Conservation (phyloP, 208 protist species). For the Lotmaria passim region DNA sequence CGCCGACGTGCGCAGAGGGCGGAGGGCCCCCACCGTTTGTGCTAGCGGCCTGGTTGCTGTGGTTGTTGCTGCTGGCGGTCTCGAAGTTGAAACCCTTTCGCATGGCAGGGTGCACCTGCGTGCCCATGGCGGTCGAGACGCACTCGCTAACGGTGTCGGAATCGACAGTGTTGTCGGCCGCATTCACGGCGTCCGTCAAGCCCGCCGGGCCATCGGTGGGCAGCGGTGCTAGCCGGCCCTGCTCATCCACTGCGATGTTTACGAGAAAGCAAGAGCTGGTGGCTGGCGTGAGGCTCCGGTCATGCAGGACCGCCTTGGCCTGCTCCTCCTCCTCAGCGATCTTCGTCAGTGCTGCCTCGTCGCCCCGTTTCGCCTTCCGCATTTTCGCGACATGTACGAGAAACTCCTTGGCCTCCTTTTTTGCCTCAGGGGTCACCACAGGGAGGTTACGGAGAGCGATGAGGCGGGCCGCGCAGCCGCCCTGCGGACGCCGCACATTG, state of each 20-base stretch:
- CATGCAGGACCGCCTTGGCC: slow-evolving; percentile 24
- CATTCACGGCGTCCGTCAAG: slow-evolving; percentile 4
- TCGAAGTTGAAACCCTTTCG: slow-evolving; percentile 26
- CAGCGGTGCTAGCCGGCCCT: slow-evolving; percentile 20
- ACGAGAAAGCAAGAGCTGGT: slow-evolving; percentile 36
- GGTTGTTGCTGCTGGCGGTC: background rate
- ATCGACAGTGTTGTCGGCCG: background rate
- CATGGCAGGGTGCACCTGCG: background rate
- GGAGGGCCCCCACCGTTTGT: background rate
- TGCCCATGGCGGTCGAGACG: background rate
- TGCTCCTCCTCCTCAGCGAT: slow-evolving; percentile 20
- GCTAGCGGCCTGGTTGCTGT: background rate
- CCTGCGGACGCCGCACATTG: slow-evolving; percentile 19
- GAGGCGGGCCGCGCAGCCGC: slow-evolving; percentile 38
- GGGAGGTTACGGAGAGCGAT: slow-evolving; percentile 30
- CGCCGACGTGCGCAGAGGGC: too few species aligned
- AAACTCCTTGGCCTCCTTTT: slow-evolving; percentile 19
- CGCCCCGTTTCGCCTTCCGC: slow-evolving; percentile 6
- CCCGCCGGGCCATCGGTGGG: slow-evolving; percentile 7
- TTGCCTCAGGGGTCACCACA: slow-evolving; percentile 27
- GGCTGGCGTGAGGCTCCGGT: slow-evolving; percentile 28
- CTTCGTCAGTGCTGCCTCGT: slow-evolving; percentile 9
- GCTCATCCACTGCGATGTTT: slow-evolving; percentile 35
- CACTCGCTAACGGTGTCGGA: slow-evolving; percentile 1
- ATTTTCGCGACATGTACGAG: slow-evolving; percentile 11